Conservation (phyloP, 305 asterid genomes). For the Fraxinus ornus region DNA sequence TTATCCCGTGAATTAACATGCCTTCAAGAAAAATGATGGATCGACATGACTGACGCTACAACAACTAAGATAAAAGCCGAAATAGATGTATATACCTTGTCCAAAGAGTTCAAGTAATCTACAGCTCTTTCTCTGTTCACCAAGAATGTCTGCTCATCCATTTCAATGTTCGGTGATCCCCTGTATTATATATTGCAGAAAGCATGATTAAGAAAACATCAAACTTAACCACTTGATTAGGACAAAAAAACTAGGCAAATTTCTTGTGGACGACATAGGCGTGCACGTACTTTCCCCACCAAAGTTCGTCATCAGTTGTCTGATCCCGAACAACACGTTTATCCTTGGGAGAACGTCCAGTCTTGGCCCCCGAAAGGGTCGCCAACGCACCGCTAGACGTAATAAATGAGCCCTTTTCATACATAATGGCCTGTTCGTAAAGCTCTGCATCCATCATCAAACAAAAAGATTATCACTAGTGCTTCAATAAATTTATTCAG, state of each 20-base stretch:
- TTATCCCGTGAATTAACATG: neutral
- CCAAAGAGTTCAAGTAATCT: slow-evolving; percentile 91
- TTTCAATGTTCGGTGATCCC: slow-evolving; percentile 97
- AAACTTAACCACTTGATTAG: neutral
- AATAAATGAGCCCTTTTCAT: slow-evolving; percentile 93
- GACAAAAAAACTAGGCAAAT: neutral
- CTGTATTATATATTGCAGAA: slow-evolving; percentile 30
- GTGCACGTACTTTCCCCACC: slow-evolving; percentile 96
- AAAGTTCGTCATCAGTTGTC: slow-evolving; percentile 71
- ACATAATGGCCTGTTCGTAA: slow-evolving; percentile 88
- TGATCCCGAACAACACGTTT: slow-evolving; percentile 93
- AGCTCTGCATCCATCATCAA: slow-evolving; percentile 49
- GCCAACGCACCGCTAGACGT: slow-evolving; percentile 91
- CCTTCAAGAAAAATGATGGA: neutral
- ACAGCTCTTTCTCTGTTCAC: slow-evolving; percentile 99
- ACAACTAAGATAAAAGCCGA: neutral
- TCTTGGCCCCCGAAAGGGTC: slow-evolving; percentile 96
- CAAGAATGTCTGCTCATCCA: slow-evolving; percentile 97
- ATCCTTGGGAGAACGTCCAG: slow-evolving; percentile 96
- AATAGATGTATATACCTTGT: slow-evolving; percentile 52
- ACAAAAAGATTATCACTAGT: neutral
- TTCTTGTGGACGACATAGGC: neutral
- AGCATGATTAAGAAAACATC: neutral
- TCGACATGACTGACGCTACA: neutral
- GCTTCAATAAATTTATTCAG: neutral